phyloP scores from a whole-genome alignment of 306 rosid genomes.

The apple (Malus domestica) region ASM211411v1 NC_041796.1:22448501-22449000 shows the following conservation, averaged over 20 bases:
- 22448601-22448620: conserved; percentile 52
- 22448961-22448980: conserved; percentile 72
- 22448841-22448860: background rate
- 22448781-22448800: conserved; percentile 82
- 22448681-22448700: conserved; percentile 64
- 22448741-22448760: conserved; percentile 78
- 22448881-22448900: background rate
- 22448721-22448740: conserved; percentile 75
- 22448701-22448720: conserved; percentile 56
- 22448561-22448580: background rate
- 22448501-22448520: conserved; percentile 64
- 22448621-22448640: conserved; percentile 73
- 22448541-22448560: background rate
- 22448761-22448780: conserved; percentile 76
- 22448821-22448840: conserved; percentile 2
- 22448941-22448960: conserved; percentile 86
- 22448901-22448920: background rate
- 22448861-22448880: background rate
- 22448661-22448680: conserved; percentile 81
- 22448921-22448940: conserved; percentile 80
- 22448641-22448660: conserved; percentile 62
- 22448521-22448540: conserved; percentile 81
- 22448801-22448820: conserved; percentile 93
- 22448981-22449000: conserved; percentile 77
- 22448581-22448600: background rate